These are phyloP conservation scores for Globisporangium solare DNA, from an alignment of 352 stramenopile genomes.

Conservation along the genomic window DNA sequence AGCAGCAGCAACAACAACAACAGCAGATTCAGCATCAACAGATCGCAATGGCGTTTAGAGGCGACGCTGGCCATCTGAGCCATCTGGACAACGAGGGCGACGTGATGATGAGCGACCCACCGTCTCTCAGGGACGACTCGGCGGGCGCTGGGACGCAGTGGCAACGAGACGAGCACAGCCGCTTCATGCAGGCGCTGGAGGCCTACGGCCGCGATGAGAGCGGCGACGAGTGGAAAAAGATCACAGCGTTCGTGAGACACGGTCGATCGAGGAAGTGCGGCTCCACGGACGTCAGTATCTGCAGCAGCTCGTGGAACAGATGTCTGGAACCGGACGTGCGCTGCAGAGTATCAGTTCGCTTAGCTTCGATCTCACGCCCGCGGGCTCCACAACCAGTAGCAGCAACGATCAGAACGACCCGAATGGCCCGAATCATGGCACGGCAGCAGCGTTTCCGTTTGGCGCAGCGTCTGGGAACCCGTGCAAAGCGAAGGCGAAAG, in stretches of 20 bases:
- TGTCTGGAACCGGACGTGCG: slow-evolving; percentile 8
- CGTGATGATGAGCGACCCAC: not conserved
- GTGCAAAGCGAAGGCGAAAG: slow-evolving; percentile 10
- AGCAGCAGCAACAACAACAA: not conserved
- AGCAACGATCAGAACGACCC: slow-evolving; percentile 26
- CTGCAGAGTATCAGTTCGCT: slow-evolving; percentile 2
- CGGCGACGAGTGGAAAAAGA: slow-evolving; percentile 65
- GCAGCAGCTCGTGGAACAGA: slow-evolving; percentile 58
- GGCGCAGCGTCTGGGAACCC: not conserved
- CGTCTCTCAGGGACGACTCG: too few species aligned
- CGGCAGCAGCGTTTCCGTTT: not conserved
- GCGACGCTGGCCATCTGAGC: not conserved
- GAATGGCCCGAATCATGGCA: slow-evolving; percentile 23
- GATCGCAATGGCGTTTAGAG: not conserved
- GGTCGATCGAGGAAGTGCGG: slow-evolving; percentile 60
- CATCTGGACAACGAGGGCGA: not conserved
- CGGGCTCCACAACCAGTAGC: not conserved
- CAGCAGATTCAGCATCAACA: slow-evolving; percentile 4
- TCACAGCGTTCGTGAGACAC: slow-evolving; percentile 66
- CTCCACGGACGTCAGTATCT: slow-evolving; percentile 71
- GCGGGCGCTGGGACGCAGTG: slow-evolving; percentile 19
- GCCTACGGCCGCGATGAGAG: slow-evolving; percentile 43
- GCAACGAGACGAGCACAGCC: slow-evolving; percentile 62
- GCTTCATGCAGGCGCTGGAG: slow-evolving; percentile 82
- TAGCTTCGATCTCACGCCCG: not conserved